phyloP scores from a whole-genome alignment of 345 rosid genomes.

The Brassica rapa region DNA sequence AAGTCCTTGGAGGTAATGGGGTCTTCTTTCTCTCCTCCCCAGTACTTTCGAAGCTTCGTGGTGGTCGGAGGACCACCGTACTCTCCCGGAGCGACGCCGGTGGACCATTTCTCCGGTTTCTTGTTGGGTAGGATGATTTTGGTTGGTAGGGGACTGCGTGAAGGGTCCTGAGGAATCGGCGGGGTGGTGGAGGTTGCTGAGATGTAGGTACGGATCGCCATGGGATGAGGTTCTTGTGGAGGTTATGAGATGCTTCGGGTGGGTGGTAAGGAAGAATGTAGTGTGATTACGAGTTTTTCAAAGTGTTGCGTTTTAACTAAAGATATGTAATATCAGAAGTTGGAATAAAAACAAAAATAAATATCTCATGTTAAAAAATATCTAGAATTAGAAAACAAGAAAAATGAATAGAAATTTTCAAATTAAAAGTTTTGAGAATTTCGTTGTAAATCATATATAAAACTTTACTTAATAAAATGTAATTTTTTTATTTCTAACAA shows the following conservation, averaged over 20 bases:
- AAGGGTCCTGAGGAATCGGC: conserved; percentile 55
- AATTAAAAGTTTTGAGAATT: too few species aligned
- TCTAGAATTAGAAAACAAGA: too few species aligned
- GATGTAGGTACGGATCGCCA: conserved; percentile 63
- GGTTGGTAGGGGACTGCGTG: conserved; percentile 51
- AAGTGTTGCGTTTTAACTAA: too few species aligned
- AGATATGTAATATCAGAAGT: too few species aligned
- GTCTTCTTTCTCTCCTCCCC: conserved; percentile 87
- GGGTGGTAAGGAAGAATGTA: neutral
- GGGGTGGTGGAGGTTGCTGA: conserved; percentile 58
- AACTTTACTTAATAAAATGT: too few species aligned
- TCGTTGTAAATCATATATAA: too few species aligned
- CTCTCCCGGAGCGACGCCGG: conserved; percentile 90
- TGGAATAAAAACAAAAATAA: too few species aligned
- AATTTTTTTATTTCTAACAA: too few species aligned
- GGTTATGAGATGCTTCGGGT: conserved; percentile 4
- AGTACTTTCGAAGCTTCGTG: conserved; percentile 74
- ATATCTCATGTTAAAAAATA: too few species aligned
- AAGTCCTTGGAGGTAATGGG: conserved; percentile 84
- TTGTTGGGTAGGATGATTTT: conserved; percentile 76
- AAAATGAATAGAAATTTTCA: too few species aligned
- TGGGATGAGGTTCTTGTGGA: conserved; percentile 44
- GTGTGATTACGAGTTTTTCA: too few species aligned
- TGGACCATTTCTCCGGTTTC: conserved; percentile 88
- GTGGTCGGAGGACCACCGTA: conserved; percentile 88